Evolutionary conservation across 2,329 filamentous ascomycete species (phyloP), one percentile per base, ranked within the genome.

Genomic region (Dactylellina drechsleri): DNA sequence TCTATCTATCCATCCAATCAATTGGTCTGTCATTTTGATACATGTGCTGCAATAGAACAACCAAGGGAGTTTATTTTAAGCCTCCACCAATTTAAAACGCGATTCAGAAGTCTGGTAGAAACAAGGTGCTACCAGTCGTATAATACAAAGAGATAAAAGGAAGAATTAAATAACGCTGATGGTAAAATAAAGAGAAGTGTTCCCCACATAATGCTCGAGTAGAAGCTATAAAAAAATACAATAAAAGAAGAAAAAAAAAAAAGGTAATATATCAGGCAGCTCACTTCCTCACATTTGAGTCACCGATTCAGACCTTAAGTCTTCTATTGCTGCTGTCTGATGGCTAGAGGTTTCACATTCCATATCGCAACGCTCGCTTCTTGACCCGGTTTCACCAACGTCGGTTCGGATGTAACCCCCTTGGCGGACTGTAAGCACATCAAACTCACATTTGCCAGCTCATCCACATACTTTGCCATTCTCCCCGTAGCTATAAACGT

Each of bases 391-490:
- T 66, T 76, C 1, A 70, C 52, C 23, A 66, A 53, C 50, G 56
- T 56, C 56, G 50, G 53, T 20, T 77, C 56, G 41, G 58, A 28
- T 45, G 66, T 52, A 18, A 61, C 60, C 23, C 76, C 79, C 40
- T 77, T 73, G 4, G 72, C 62, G 28, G 87, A 82, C 52, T 84
- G 83, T 67, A 89, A 81, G 83, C 91, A 87, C 1, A 90, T 89
- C 82, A 92, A 91, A 82, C 91, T 93, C 66, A 89, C 90, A 60
- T 88, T 85, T 0, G 94, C 92, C 80, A 98, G 89, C 10, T 87
- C 87, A 80, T 91, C 88, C 12, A 93, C 87, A 47, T 95, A 84
- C 83, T 94, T 91, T 79, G 87, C 87, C 88, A 94, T 90, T 54
- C 90, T 87, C 36, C 86, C 86, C 1, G 88, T 86, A 65, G 86